A percentile compares a stretch with the other conserved stretches of the same genome.
phyloP scores from a whole-genome alignment of 2,329 filamentous ascomycete genomes.

The Aspergillus sp. region DNA sequence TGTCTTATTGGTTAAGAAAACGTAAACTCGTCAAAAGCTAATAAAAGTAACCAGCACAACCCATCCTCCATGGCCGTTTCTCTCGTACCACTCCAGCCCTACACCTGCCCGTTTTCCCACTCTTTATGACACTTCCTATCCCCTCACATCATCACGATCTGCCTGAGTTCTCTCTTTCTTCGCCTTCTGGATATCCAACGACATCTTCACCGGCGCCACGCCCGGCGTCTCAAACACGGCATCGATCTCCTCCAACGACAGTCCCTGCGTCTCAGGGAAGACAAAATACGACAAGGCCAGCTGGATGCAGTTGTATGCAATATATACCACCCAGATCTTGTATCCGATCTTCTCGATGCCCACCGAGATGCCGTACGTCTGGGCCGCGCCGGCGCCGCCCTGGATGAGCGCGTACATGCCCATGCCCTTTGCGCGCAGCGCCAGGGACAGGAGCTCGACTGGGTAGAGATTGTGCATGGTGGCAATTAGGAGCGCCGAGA shows the following conservation, averaged over 20 bases:
- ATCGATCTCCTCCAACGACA: slow-evolving; percentile 58
- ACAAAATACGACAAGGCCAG: slow-evolving; percentile 50
- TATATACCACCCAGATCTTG: slow-evolving; percentile 54
- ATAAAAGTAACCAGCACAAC: background rate
- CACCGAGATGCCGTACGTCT: slow-evolving; percentile 50
- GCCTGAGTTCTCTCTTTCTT: slow-evolving; percentile 34
- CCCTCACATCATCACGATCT: slow-evolving; percentile 4
- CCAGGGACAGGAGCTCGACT: slow-evolving; percentile 45
- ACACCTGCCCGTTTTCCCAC: slow-evolving; percentile 3
- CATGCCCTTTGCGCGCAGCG: slow-evolving; percentile 48
- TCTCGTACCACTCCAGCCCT: background rate
- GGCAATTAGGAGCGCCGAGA: slow-evolving; percentile 46
- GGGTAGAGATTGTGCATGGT: slow-evolving; percentile 52
- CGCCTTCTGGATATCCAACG: slow-evolving; percentile 40
- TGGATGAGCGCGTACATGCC: slow-evolving; percentile 48
- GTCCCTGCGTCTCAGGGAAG: slow-evolving; percentile 53
- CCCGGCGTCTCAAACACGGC: slow-evolving; percentile 55
- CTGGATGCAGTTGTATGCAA: slow-evolving; percentile 51
- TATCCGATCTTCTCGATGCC: slow-evolving; percentile 50
- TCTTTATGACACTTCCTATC: background rate
- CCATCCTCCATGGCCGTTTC: too few species aligned
- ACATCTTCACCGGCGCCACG: slow-evolving; percentile 46
- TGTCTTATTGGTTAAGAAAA: too few species aligned
- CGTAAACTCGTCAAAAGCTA: background rate
- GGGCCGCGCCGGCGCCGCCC: slow-evolving; percentile 44